Base-by-base conservation (phyloP, 75 land plant species). In the Sequoia sempervirens region DNA sequence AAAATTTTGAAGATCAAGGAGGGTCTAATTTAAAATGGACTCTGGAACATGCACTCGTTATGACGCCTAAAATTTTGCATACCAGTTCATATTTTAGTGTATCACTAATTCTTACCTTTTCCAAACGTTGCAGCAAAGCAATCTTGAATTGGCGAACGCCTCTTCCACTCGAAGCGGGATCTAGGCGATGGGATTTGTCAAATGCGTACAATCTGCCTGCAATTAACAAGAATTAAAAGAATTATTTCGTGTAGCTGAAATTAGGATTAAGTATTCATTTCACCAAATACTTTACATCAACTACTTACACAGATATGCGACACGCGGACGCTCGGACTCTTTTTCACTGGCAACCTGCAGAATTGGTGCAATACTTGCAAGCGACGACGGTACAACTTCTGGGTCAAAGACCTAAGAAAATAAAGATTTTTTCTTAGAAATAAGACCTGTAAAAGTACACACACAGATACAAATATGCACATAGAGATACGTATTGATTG, bases 321-420 rank as follows among this genome's bases (percentile, higher is more conserved):
- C 99, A 58, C 98, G 89, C 38, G 96, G 95, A 28, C 94, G 90
- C 75, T 94, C 91, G 17, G 79, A 43, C 83, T 97, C 95, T 81
- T 94, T 89, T 85, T 97, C 99, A 30, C 91, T 89, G n/a, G 98
- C 99, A 61, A 91, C 96, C n/a, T 96, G 93, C 28, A 97, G 92
- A 69, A 97, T 95, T 18, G 93, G 90, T 32, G 89, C 95, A 82
- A 97, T 94, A 84, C 93, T 88, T 15, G 84, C 88, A 93, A n/a
- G n/a, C n/a, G n/a, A n/a, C n/a, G n/a, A n/a, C n/a, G n/a, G n/a
- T n/a, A n/a, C n/a, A n/a, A n/a, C 93, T 87, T 97, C 99, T 78
- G 93, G 93, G 28, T 64, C 68, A 64, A 64, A 64, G n/a, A n/a
- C n/a, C n/a, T n/a, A n/a, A n/a, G n/a, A n/a, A n/a, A n/a, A n/a